phyloP scores from a whole-genome alignment of 2,329 filamentous ascomycete genomes.

The Aureobasidium melanogenum region DNA sequence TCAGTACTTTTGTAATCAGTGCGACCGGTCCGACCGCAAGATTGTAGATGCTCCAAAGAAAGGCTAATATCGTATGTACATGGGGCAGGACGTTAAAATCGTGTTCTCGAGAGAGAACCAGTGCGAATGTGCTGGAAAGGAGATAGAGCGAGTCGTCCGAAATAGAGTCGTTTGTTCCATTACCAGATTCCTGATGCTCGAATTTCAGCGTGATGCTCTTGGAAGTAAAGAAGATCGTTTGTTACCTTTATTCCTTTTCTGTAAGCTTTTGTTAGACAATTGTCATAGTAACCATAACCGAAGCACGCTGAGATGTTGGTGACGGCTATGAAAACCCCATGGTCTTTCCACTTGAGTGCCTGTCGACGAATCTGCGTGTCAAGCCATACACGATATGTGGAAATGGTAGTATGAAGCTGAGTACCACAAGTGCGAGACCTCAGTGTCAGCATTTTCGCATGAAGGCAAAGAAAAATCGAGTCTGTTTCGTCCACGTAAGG shows the following conservation, averaged over 20 bases:
- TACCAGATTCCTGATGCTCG: neutral
- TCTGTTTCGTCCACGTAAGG: conserved; percentile 41
- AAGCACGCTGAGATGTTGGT: conserved; percentile 46
- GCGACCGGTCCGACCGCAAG: neutral
- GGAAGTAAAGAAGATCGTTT: neutral
- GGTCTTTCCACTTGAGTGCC: conserved; percentile 43
- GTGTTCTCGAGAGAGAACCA: conserved; percentile 26
- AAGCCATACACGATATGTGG: neutral
- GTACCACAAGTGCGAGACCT: neutral
- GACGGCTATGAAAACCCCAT: conserved; percentile 51
- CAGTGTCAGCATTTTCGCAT: conserved; percentile 52
- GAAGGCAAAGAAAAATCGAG: conserved; percentile 52
- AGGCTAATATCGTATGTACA: conserved; percentile 54
- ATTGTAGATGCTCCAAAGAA: conserved; percentile 40
- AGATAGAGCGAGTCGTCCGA: neutral
- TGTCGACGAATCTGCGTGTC: neutral
- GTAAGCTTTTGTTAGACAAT: conserved; percentile 32
- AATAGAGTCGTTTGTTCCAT: neutral
- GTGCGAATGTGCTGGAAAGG: conserved; percentile 24
- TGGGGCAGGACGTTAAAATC: conserved; percentile 47
- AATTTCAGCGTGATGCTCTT: neutral
- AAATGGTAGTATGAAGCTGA: neutral
- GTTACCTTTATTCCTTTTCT: conserved; percentile 5
- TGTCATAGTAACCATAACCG: conserved; percentile 44
- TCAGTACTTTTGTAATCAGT: conserved; percentile 22